Percentiles rank a stretch among this genome's conserved stretches.
Evolutionary conservation across 768 basidiomycete species (phyloP).

Genomic region (Macrolepiota albuminosa): DNA sequence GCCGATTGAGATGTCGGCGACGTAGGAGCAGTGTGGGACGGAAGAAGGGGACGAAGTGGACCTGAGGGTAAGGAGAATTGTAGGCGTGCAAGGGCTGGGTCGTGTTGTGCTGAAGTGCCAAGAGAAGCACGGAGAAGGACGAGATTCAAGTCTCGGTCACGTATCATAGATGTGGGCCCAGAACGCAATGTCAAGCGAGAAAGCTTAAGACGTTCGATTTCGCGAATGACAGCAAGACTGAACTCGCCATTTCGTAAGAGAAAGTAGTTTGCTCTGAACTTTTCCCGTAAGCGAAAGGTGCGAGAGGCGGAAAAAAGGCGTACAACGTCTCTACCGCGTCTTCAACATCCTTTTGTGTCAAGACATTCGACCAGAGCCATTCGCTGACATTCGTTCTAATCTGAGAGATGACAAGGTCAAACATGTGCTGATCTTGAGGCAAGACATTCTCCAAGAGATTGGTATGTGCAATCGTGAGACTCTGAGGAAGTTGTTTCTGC

Average conservation of each 20-base stretch:
- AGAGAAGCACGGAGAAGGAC: constrained; percentile 84
- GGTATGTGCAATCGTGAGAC: constrained; percentile 62
- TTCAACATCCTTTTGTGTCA: constrained; percentile 79
- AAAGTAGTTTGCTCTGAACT: constrained; percentile 78
- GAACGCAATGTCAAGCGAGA: constrained; percentile 68
- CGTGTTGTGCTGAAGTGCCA: constrained; percentile 85
- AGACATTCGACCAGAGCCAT: constrained; percentile 90
- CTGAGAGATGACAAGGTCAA: constrained; percentile 69
- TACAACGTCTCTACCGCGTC: constrained; percentile 84
- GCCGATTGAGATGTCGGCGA: constrained; percentile 33
- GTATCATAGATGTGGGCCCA: constrained; percentile 69
- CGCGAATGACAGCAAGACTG: constrained; percentile 75
- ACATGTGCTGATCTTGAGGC: constrained; percentile 70
- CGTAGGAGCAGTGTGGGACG: constrained; percentile 38
- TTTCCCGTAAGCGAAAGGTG: constrained; percentile 7
- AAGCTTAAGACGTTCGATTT: constrained; percentile 79
- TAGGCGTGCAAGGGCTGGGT: constrained; percentile 67
- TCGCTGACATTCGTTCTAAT: constrained; percentile 83
- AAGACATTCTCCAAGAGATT: constrained; percentile 59
- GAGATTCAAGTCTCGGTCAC: constrained; percentile 86
- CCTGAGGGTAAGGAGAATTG: constrained; percentile 78
- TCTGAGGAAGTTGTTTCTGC: constrained; percentile 71
- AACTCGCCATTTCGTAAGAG: constrained; percentile 88
- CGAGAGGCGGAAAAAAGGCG: constrained; percentile 22
- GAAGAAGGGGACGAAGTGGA: constrained; percentile 75